A percentile compares a stretch with the other conserved stretches of the same genome.
Conservation (phyloP, 2,329 filamentous ascomycete genomes). For the Kalaharituber pfeilii region DNA sequence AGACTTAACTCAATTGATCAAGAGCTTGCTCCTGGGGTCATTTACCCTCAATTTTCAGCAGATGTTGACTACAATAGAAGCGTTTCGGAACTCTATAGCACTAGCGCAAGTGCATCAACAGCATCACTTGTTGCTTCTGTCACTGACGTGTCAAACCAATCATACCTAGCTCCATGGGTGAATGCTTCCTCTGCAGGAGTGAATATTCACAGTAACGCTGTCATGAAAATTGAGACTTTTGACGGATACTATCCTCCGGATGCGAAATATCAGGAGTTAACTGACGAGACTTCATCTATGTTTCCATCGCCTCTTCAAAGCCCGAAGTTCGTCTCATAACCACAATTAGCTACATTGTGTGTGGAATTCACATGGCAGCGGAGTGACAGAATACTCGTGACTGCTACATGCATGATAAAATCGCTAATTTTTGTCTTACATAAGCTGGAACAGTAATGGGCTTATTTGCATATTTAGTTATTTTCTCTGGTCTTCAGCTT, state of each 20-base stretch:
- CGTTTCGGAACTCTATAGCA: conserved; percentile 12
- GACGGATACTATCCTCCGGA: conserved; percentile 11
- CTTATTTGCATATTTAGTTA: too few relatives aligned
- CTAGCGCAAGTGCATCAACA: conserved; percentile 14
- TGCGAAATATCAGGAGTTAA: conserved; percentile 9
- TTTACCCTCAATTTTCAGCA: conserved; percentile 12
- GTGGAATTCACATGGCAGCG: too few relatives aligned
- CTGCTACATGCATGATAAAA: too few relatives aligned
- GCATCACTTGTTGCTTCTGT: conserved; percentile 17
- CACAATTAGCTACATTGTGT: too few relatives aligned
- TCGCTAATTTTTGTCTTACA: too few relatives aligned
- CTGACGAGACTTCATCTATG: conserved; percentile 8
- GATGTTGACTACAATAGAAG: conserved; percentile 9
- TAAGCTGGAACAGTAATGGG: too few relatives aligned
- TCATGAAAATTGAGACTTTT: conserved; percentile 12
- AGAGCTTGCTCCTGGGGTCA: conserved; percentile 9
- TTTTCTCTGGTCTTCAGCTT: too few relatives aligned
- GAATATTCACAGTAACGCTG: conserved; percentile 7
- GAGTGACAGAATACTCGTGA: too few relatives aligned
- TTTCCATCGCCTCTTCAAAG: conserved; percentile 10
- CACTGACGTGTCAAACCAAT: conserved; percentile 13
- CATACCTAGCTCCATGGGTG: conserved; percentile 12
- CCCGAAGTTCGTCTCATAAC: conserved; percentile 4
- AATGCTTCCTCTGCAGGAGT: conserved; percentile 7
- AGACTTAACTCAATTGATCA: conserved; percentile 17